These are phyloP conservation scores for Amanita rimosa DNA, from an alignment of 768 basidiomycete genomes.

Conservation along the genomic window DNA sequence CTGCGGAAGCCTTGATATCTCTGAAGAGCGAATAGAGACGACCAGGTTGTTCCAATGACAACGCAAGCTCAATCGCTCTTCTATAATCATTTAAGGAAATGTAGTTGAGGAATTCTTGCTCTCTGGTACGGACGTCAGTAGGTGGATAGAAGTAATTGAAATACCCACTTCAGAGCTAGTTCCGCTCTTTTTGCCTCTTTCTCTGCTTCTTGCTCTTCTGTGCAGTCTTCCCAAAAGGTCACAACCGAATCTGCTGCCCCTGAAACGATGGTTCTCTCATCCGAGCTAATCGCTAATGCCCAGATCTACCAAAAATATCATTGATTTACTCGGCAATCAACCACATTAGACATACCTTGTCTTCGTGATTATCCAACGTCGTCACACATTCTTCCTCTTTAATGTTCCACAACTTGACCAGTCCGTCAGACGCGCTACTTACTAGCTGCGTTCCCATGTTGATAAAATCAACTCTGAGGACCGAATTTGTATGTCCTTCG, in stretches of 20 bases:
- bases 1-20: constrained; percentile 30
- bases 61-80: constrained; percentile 82
- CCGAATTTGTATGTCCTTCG: constrained; percentile 97
- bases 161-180: constrained; percentile 67
- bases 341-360: constrained; percentile 53
- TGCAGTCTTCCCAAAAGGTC: constrained; percentile 95
- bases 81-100: constrained; percentile 81
- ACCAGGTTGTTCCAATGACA: constrained; percentile 90
- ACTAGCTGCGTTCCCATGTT: constrained; percentile 77
- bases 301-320: constrained; percentile 61
- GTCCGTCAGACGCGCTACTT: constrained; percentile 85
- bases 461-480: constrained; percentile 86
- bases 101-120: constrained; percentile 94
- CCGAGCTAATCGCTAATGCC: constrained; percentile 77
- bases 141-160: background rate
- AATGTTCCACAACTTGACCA: constrained; percentile 94
- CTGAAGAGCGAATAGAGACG: constrained; percentile 74
- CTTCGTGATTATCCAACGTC: constrained; percentile 95
- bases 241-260: constrained; percentile 94
- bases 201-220: constrained; percentile 69
- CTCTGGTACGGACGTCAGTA: constrained; percentile 38
- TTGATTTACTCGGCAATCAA: background rate
- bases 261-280: constrained; percentile 81
- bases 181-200: constrained; percentile 64
- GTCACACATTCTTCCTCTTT: constrained; percentile 76